These are phyloP conservation scores for Trypanosoma caninum DNA, from an alignment of 208 protist species.

Conservation along the genomic window DNA sequence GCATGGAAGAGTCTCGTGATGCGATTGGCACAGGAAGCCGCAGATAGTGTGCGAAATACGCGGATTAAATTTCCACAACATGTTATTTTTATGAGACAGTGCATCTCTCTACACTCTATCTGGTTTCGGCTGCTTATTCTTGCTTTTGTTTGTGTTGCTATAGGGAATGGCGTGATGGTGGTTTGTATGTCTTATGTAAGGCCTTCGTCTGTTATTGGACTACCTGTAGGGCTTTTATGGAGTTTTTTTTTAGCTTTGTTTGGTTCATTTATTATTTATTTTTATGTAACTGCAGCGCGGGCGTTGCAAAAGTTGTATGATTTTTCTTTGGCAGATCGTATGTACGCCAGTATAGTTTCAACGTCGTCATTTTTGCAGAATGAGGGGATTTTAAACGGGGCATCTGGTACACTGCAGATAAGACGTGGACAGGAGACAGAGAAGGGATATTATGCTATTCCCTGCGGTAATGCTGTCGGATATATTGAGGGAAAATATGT, in stretches of 20 bases:
- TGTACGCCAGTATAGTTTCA: slow-evolving; percentile 18
- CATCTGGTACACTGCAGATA: not conserved
- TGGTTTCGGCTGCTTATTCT: slow-evolving; percentile 41
- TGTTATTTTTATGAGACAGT: slow-evolving; percentile 40
- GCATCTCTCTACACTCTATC: slow-evolving; percentile 41
- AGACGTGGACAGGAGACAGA: slow-evolving; percentile 36
- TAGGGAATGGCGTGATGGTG: slow-evolving; percentile 44
- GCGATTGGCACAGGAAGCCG: slow-evolving; percentile 68
- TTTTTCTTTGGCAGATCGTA: slow-evolving; percentile 42
- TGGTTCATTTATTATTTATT: slow-evolving; percentile 32
- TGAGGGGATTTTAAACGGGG: not conserved
- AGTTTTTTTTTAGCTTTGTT: slow-evolving; percentile 42
- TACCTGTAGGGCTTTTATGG: slow-evolving; percentile 44
- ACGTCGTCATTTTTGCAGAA: not conserved
- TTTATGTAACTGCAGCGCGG: slow-evolving; percentile 37
- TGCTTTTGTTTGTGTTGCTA: slow-evolving; percentile 42
- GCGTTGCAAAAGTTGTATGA: slow-evolving; percentile 56
- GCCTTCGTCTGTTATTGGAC: slow-evolving; percentile 33
- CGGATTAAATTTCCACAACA: slow-evolving; percentile 55
- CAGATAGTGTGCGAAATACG: slow-evolving; percentile 51
- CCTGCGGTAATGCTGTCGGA: slow-evolving; percentile 60
- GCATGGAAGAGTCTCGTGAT: slow-evolving; percentile 68
- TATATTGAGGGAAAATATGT: slow-evolving; percentile 86
- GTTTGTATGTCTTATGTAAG: slow-evolving; percentile 47
- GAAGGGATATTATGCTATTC: slow-evolving; percentile 76